Conservation (phyloP, 257 asterid species). For the Parsonsia alboflavescens region DNA sequence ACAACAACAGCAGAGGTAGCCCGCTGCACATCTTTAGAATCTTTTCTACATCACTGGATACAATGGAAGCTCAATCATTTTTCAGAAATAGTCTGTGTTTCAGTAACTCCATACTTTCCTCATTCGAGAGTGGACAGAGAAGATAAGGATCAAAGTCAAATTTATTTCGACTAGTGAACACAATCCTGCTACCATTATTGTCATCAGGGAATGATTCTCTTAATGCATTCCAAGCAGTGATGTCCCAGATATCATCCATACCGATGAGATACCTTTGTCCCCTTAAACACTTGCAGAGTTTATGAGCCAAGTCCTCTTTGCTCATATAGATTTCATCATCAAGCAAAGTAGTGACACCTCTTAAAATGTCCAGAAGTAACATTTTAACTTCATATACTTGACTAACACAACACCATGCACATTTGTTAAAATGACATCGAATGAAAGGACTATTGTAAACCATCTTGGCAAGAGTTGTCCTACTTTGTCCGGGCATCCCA, state of each 20-base stretch:
- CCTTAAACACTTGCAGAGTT: neutral
- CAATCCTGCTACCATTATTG: slow-evolving; percentile 9
- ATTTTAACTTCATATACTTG: neutral
- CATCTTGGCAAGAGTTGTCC: slow-evolving; percentile 5
- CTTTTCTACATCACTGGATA: neutral
- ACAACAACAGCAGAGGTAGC: slow-evolving; percentile 12
- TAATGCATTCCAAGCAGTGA: neutral
- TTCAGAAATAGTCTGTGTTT: neutral
- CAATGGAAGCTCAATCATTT: neutral
- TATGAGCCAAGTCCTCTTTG: neutral
- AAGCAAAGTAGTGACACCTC: neutral
- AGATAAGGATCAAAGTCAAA: neutral
- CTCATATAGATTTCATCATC: neutral
- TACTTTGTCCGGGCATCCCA: neutral
- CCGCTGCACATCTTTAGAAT: neutral
- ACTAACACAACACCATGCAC: slow-evolving; percentile 3
- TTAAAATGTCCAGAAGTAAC: neutral
- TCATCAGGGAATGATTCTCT: slow-evolving; percentile 13
- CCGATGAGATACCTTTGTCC: neutral
- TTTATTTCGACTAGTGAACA: slow-evolving; percentile 9
- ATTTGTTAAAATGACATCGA: neutral
- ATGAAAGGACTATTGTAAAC: neutral
- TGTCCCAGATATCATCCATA: neutral
- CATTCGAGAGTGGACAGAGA: neutral
- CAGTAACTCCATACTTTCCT: slow-evolving; percentile 16